These are phyloP conservation scores for Udeniomyces megalosporus DNA, from an alignment of 768 basidiomycete species.

Conservation along the genomic window DNA sequence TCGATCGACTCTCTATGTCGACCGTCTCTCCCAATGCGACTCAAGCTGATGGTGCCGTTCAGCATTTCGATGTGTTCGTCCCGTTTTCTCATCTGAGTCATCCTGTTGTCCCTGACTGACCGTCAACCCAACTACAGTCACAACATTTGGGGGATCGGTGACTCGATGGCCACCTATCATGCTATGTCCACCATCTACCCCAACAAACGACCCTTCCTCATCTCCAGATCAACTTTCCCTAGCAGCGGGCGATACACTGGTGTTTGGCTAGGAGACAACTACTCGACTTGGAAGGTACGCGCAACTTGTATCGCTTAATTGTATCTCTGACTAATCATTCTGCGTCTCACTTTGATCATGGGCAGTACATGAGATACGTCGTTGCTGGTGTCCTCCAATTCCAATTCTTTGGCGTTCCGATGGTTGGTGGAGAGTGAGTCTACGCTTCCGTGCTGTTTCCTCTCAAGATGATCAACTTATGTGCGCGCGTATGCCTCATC, in stretches of 20 bases:
- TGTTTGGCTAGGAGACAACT: conserved; percentile 54
- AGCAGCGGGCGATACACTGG: conserved; percentile 59
- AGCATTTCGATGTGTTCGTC: conserved; percentile 51
- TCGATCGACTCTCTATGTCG: conserved; percentile 38
- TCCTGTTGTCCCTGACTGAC: too few species aligned
- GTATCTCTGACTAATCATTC: too few species aligned
- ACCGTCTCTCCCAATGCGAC: conserved; percentile 58
- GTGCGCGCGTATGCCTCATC: too few species aligned
- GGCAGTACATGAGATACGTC: conserved; percentile 50
- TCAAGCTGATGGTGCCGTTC: conserved; percentile 41
- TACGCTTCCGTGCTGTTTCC: neutral
- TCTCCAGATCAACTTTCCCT: conserved; percentile 41
- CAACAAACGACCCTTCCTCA: conserved; percentile 44
- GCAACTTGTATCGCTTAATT: too few species aligned
- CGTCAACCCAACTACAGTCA: too few species aligned
- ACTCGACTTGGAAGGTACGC: conserved; percentile 39
- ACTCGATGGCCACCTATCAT: conserved; percentile 48
- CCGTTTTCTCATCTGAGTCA: too few species aligned
- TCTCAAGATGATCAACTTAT: neutral
- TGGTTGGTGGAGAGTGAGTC: conserved; percentile 66
- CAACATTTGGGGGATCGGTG: conserved; percentile 37
- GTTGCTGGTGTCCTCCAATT: conserved; percentile 67
- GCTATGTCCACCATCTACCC: conserved; percentile 35
- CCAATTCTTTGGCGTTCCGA: conserved; percentile 67
- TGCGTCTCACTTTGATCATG: too few species aligned